A percentile compares a stretch with the other conserved stretches of the same genome.
Conservation (phyloP, 2,329 filamentous ascomycete species). For the Nemania bipapillata region DNA sequence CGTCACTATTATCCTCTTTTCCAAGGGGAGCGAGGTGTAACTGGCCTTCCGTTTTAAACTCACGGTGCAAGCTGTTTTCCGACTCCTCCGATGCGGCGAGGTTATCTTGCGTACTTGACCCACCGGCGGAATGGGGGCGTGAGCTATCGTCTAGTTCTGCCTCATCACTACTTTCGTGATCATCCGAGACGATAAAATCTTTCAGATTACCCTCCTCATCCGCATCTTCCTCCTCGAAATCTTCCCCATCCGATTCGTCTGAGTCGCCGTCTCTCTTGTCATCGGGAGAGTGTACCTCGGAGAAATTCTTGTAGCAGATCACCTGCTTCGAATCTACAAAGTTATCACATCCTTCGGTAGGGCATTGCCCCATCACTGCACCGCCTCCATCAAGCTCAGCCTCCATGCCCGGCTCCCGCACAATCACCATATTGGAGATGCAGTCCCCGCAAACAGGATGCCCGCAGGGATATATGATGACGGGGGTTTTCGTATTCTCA, state of each 20-base stretch:
- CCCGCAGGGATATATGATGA: conserved; percentile 50
- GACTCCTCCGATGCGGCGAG: background rate
- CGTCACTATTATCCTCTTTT: conserved; percentile 15
- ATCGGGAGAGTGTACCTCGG: conserved; percentile 38
- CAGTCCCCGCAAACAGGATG: conserved; percentile 48
- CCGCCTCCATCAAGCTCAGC: conserved; percentile 22
- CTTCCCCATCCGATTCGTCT: conserved; percentile 33
- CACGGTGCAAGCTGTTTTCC: background rate
- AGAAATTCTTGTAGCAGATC: conserved; percentile 44
- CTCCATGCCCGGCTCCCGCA: conserved; percentile 23
- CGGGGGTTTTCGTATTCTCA: conserved; percentile 38
- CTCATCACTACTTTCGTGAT: conserved; percentile 32
- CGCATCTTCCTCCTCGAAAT: conserved; percentile 33
- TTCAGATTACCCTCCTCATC: conserved; percentile 42
- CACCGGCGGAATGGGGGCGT: background rate
- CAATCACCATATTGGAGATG: conserved; percentile 43
- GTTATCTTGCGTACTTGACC: background rate
- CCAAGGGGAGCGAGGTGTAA: background rate
- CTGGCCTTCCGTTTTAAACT: background rate
- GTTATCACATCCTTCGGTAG: conserved; percentile 33
- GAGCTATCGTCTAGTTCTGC: conserved; percentile 9
- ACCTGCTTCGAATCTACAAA: conserved; percentile 41
- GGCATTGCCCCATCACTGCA: conserved; percentile 28
- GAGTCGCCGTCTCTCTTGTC: conserved; percentile 17
- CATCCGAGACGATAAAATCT: conserved; percentile 42